Percentiles rank a stretch among this genome's conserved stretches.
phyloP scores from a whole-genome alignment of 495 filamentous ascomycete genomes.

The Talaromyces proteolyticus region DNA sequence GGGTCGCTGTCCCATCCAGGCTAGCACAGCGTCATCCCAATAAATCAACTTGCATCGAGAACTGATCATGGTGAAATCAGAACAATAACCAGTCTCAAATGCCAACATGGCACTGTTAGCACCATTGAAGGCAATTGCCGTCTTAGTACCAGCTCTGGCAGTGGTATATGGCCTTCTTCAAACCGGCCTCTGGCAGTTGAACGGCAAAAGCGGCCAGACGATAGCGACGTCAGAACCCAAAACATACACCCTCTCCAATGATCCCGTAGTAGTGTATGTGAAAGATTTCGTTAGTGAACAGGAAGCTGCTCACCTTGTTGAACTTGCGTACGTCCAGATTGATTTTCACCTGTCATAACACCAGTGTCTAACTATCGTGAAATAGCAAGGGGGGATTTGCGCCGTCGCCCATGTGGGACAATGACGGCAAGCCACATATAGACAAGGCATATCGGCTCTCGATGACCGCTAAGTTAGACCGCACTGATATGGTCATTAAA shows the following conservation, averaged over 20 bases:
- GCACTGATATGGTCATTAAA: neutral
- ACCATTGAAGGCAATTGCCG: too few species aligned
- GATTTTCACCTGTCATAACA: neutral
- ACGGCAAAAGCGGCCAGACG: constrained; percentile 24
- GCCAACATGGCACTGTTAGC: too few species aligned
- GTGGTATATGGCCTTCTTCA: too few species aligned
- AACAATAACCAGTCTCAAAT: too few species aligned
- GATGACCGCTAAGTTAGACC: constrained; percentile 2
- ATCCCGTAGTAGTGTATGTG: constrained; percentile 1
- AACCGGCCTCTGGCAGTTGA: too few species aligned
- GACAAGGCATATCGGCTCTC: constrained; percentile 1
- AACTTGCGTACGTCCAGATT: constrained; percentile 2
- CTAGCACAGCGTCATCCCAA: too few species aligned
- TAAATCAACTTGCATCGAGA: too few species aligned
- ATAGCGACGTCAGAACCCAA: neutral
- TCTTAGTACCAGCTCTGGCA: too few species aligned
- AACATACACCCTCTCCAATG: neutral
- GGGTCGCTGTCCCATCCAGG: too few species aligned
- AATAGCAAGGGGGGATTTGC: neutral
- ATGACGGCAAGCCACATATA: constrained; percentile 1
- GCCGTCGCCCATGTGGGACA: constrained; percentile 3
- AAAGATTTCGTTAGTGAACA: neutral
- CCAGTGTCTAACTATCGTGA: neutral
- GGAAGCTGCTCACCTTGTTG: neutral
- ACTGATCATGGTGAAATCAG: too few species aligned